A percentile compares a stretch with the other conserved stretches of the same genome.
These are phyloP conservation scores for Beauveria sp. DNA, from an alignment of 2,329 filamentous ascomycete species.

Conservation along the genomic window DNA sequence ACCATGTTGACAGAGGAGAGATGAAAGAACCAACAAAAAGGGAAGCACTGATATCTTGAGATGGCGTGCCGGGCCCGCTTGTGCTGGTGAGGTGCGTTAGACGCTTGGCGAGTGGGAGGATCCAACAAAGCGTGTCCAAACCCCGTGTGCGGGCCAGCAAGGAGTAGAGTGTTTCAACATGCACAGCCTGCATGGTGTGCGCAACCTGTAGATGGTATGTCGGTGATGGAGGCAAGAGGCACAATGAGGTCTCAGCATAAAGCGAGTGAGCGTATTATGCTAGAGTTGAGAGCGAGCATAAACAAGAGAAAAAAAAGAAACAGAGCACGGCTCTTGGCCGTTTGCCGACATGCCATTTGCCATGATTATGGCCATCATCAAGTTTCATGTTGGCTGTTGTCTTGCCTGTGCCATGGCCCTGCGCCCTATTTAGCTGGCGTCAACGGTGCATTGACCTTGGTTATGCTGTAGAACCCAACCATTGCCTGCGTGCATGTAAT, in stretches of 20 bases:
- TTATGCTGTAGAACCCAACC: background rate
- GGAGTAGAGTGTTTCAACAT: constrained; percentile 4
- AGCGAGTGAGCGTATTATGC: background rate
- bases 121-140: background rate
- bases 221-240: too few relatives aligned
- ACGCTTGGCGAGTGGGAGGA: background rate
- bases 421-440: background rate
- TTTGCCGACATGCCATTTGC: background rate
- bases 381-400: background rate
- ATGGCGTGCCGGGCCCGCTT: background rate
- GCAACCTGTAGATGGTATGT: background rate
- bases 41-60: background rate
- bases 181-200: constrained; percentile 1
- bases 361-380: background rate
- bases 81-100: background rate
- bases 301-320: background rate
- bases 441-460: background rate
- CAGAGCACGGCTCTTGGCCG: background rate
- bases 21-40: background rate
- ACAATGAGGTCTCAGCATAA: background rate
- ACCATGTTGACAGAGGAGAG: background rate
- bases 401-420: background rate
- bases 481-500: too few relatives aligned
- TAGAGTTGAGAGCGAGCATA: background rate
- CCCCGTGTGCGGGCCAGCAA: background rate